Evolutionary conservation across 345 rosid species (phyloP), one percentile per base, ranked within the genome.

Genomic region (Boechera divaricarpa): DNA sequence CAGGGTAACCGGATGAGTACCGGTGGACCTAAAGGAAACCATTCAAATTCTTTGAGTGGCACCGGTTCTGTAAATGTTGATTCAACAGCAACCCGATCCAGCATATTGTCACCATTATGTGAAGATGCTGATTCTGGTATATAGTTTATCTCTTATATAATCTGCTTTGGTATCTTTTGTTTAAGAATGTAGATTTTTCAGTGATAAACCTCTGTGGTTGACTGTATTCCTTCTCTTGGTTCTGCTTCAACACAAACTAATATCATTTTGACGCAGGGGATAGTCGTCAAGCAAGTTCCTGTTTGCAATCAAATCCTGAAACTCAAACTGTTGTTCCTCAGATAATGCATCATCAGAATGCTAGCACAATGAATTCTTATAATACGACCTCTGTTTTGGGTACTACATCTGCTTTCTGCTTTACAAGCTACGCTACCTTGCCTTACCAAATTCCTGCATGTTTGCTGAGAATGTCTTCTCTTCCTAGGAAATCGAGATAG

Each of bases 101-200:
- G 88, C 76, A 75, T 87, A 59, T 80, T 93, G 74, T 79, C 97
- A 48, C 85, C 93, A 73, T 61, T 81, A 51, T 88, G 83, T 81
- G 97, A 91, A 89, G 97, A 93, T 80, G 91, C 86, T 76, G 97
- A 93, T 84, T 93, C 98, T 83, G 98, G 98, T 93, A 82, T 36
- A 57, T 60, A 63, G 26, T 15, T 63, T 53, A 49, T 52, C 55
- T 32, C 56, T 24, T 24, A 18, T 16, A 49, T 48, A 49, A 38
- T 31, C 51, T 78, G 67, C 0, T 10, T 58, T 56, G 32, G 57
- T 63, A 41, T 63, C 60, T 55, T 57, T 26, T 66, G 56, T 44
- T 78, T 67, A 65, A 36, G n/a, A 67, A 33, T 42, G 9, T 58
- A 51, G 63, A 32, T 41, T 2, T 26, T 38, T 52, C 21, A 52